Percentiles rank a stretch among this genome's conserved stretches.
Evolutionary conservation across 2,329 filamentous ascomycete species (phyloP).

Genomic region (Cordyceps cateniannulata): DNA sequence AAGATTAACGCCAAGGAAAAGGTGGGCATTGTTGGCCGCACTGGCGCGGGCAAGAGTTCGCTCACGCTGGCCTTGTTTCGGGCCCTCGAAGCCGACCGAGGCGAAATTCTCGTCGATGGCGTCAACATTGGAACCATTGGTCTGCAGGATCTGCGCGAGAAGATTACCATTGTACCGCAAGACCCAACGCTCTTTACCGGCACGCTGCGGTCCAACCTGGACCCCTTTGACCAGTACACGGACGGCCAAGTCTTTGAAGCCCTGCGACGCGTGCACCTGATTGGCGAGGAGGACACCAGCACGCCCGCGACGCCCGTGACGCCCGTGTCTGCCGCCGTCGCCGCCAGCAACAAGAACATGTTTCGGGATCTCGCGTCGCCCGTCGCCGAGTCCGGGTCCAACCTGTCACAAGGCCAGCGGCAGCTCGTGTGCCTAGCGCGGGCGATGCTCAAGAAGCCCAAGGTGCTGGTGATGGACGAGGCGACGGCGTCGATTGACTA

Average conservation of each 20-base stretch:
- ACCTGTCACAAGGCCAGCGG: conserved; percentile 91
- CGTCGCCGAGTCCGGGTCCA: conserved; percentile 85
- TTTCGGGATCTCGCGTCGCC: conserved; percentile 75
- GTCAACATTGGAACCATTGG: conserved; percentile 88
- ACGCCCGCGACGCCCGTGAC: conserved; percentile 22
- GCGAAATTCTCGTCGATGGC: conserved; percentile 83
- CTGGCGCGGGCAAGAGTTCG: conserved; percentile 94
- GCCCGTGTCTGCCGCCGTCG: conserved; percentile 24
- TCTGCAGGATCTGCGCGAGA: conserved; percentile 84
- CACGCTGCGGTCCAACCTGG: conserved; percentile 85
- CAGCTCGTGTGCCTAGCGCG: conserved; percentile 91
- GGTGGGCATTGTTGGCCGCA: conserved; percentile 92
- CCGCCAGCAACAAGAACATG: conserved; percentile 82
- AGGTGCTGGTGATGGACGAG: conserved; percentile 98
- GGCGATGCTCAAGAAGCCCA: conserved; percentile 83
- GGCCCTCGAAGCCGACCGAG: conserved; percentile 82
- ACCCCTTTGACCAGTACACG: conserved; percentile 83
- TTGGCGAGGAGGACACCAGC: conserved; percentile 51
- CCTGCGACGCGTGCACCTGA: conserved; percentile 81
- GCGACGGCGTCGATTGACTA: conserved; percentile 97
- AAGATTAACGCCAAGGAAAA: conserved; percentile 82
- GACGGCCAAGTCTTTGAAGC: conserved; percentile 87
- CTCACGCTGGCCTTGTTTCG: conserved; percentile 89
- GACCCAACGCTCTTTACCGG: conserved; percentile 92
- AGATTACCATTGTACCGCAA: conserved; percentile 96